These are phyloP conservation scores for Vachellia pachyceras DNA, from an alignment of 306 rosid species.

Conservation along the genomic window DNA sequence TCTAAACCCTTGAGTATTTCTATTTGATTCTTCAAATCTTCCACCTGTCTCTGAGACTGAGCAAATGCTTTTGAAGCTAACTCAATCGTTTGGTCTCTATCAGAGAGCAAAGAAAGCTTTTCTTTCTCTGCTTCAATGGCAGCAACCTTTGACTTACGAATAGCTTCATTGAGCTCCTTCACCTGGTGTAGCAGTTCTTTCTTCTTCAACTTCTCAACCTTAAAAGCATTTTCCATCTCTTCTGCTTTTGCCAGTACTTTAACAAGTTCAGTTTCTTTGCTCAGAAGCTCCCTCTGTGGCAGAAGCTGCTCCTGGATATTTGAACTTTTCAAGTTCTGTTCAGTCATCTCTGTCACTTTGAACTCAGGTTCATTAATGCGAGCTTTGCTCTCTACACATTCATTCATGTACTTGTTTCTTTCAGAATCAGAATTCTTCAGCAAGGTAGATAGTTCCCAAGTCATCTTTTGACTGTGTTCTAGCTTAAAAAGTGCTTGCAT, in stretches of 20 bases:
- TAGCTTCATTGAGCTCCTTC: conserved; percentile 57
- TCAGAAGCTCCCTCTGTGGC: conserved; percentile 57
- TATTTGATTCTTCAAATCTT: conserved; percentile 43
- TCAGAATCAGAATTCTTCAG: conserved; percentile 57
- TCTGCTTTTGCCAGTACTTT: conserved; percentile 45
- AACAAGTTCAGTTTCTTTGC: conserved; percentile 60
- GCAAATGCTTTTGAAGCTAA: conserved; percentile 42
- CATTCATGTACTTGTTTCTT: conserved; percentile 55
- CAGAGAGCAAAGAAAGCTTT: conserved; percentile 43
- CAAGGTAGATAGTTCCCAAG: conserved; percentile 56
- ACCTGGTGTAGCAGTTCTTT: conserved; percentile 52
- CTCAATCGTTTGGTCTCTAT: conserved; percentile 58
- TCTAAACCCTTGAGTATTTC: conserved; percentile 45
- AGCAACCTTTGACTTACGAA: conserved; percentile 44
- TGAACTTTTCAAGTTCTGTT: conserved; percentile 42
- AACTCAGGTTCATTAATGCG: conserved; percentile 49
- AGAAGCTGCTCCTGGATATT: conserved; percentile 53
- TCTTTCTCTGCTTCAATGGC: conserved; percentile 53
- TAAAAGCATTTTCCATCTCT: conserved; percentile 44
- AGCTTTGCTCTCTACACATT: conserved; percentile 44
- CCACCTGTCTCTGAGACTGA: conserved; percentile 47
- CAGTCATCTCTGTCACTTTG: conserved; percentile 54
- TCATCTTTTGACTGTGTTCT: conserved; percentile 61
- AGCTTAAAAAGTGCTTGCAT: conserved; percentile 68
- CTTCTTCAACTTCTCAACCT: conserved; percentile 52